Evolutionary conservation across 1,139 yeast species (phyloP).

Genomic region (Sugiyamaella novakii): DNA sequence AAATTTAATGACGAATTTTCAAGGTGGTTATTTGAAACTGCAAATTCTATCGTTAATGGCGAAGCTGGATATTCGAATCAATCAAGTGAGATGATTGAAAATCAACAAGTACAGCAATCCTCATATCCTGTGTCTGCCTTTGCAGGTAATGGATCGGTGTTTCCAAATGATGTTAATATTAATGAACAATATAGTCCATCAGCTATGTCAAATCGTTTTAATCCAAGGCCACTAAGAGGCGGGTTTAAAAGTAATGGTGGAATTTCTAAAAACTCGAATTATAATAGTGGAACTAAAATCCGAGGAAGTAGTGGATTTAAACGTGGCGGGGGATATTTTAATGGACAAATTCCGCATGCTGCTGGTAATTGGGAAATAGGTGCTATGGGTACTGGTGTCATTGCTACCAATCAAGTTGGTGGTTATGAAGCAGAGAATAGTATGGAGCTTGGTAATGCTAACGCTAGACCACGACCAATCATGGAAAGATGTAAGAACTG

Average conservation of each 20-base stretch:
- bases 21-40: slow-evolving; percentile 57
- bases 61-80: slow-evolving; percentile 1
- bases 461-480: neutral
- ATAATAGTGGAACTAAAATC: neutral
- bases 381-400: slow-evolving; percentile 7
- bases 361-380: neutral
- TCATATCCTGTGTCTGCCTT: slow-evolving; percentile 6
- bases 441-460: slow-evolving; percentile 2
- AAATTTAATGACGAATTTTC: slow-evolving; percentile 55
- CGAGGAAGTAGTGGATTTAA: slow-evolving; percentile 10
- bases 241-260: slow-evolving; percentile 3
- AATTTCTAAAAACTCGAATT: neutral
- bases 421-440: slow-evolving; percentile 12
- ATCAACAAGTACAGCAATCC: slow-evolving; percentile 20
- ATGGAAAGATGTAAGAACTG: slow-evolving; percentile 65
- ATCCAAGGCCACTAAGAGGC: slow-evolving; percentile 4
- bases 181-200: slow-evolving; percentile 2
- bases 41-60: slow-evolving; percentile 26
- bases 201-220: neutral
- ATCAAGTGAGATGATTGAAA: slow-evolving; percentile 10
- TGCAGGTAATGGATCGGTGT: slow-evolving; percentile 20
- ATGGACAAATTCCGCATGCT: neutral
- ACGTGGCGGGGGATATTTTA: neutral
- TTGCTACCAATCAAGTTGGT: neutral
- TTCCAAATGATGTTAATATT: slow-evolving; percentile 17